Base-by-base conservation (phyloP, 257 asterid species). In the Linaria vulgaris region DNA sequence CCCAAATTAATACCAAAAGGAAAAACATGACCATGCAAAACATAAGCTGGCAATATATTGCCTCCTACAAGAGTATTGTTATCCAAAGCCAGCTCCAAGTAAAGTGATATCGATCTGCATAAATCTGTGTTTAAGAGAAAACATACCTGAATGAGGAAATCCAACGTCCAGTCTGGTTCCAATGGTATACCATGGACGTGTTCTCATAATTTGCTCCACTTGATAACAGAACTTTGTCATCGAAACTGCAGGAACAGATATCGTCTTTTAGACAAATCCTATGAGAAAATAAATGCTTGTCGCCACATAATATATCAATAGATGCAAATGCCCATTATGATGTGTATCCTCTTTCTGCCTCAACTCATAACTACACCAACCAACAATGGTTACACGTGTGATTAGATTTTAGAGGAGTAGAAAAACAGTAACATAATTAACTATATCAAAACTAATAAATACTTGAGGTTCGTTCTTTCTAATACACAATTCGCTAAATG, bases 101-200 rank as follows among this genome's bases (percentile, higher is more conserved):
- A 8, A 49, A 46, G 52, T 52, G n/a, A 13, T 12, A 46, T 23
- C 16, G 14, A 20, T 44, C 4, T n/a, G 61, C 37, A 51, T 16
- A 51, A 22, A 47, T 27, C n/a, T 49, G 9, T 23, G 44, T 45
- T 19, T 23, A 20, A 55, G 11, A 43, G 13, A 60, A 67, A 12
- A 38, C 34, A 22, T 80, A 87, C 96, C 95, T 83, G 89, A 89
- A 89, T 64, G 85, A 17, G 69, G 95, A 88, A 70, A 91, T 60
- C 91, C 95, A 88, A 67, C 84, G 76, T 75, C 86, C 81, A 60
- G 95, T 88, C 68, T 76, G 84, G 74, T 88, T 86, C 73, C 70
- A 1, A 70, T 91, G 98, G 70, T 52, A 56, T 31, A 86, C 67
- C 95, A 84, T 83, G 31, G 79, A 76, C 64, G 70, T 60, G 24